Base-by-base conservation (phyloP, 2,329 filamentous ascomycete genomes). In the Aspergillus ochraceoroseus region DNA sequence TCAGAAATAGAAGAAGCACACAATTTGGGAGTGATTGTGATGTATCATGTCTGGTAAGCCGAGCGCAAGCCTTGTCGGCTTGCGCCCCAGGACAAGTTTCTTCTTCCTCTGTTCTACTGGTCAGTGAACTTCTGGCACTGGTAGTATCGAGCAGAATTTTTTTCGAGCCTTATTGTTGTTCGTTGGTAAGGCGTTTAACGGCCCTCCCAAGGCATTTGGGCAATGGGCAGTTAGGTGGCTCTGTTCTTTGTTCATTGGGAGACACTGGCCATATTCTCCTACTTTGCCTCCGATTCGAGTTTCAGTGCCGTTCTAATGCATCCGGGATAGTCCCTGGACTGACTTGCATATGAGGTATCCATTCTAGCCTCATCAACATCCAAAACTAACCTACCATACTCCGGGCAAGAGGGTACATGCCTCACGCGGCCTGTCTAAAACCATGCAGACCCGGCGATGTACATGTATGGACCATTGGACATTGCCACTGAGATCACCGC, bases 331-430 rank as follows among this genome's bases (percentile, higher is more conserved):
- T 41, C 44, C 48, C 31, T 36, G 47, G 22, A 33, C 20, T 19
- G 9, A 14, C 35, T 30, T 45, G 47, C 48, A 51, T 51, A 32
- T 45, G 48, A 51, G 46, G 37, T 36, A 42, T 44, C 41, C 27
- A 47, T 39, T 45, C 25, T 34, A 30, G 29, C 23, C 34, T 23
- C 34, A 23, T 6, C 41, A 14, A 28, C 15, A 19, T 28, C 17
- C 12, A 17, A 23, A 12, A 8, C 15, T 13, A 12, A n/a, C 18
- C 33, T 3, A 22, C 11, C 31, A 33, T 20, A 17, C 6, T 11
- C 31, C n/a, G n/a, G n/a, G n/a, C n/a, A 22, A 13, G 8, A 33
- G 18, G 4, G 3, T 11, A 23, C 15, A 19, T 22, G 17, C 31
- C 18, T 33, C 9, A 20, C 17, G 15, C 17, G 18, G 18, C 31